phyloP scores from a whole-genome alignment of 2,329 filamentous ascomycete genomes.

The Claviceps pusilla region DNA sequence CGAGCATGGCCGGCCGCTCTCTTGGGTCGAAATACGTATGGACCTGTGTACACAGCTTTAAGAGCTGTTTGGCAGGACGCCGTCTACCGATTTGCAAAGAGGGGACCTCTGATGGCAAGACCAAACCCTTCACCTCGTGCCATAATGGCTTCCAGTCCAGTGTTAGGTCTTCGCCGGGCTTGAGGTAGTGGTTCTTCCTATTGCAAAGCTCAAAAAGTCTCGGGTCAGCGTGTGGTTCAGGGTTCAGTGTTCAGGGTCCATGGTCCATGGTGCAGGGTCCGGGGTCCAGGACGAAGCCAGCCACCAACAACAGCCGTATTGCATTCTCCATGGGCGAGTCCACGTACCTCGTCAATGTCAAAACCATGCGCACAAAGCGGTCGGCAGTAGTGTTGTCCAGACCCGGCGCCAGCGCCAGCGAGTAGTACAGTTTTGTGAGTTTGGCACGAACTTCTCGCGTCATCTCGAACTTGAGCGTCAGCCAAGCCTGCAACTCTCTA shows the following conservation, averaged over 20 bases:
- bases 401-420: conserved; percentile 78
- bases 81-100: conserved; percentile 41
- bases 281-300: neutral
- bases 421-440: conserved; percentile 85
- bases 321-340: neutral
- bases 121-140: conserved; percentile 81
- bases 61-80: conserved; percentile 48
- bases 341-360: conserved; percentile 79
- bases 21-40: conserved; percentile 85
- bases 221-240: neutral
- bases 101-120: conserved; percentile 72
- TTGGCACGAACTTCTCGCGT: conserved; percentile 68
- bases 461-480: conserved; percentile 94
- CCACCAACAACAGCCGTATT: neutral
- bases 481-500: conserved; percentile 85
- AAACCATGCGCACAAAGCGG: conserved; percentile 91
- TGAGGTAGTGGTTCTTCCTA: conserved; percentile 89
- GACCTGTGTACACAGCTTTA: conserved; percentile 79
- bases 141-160: conserved; percentile 90
- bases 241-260: neutral
- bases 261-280: neutral
- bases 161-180: conserved; percentile 73
- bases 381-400: conserved; percentile 70
- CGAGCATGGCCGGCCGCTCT: conserved; percentile 67
- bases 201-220: neutral